Base-by-base conservation (phyloP, 2,329 filamentous ascomycete genomes). In the Biscogniauxia mediterranea region DNA sequence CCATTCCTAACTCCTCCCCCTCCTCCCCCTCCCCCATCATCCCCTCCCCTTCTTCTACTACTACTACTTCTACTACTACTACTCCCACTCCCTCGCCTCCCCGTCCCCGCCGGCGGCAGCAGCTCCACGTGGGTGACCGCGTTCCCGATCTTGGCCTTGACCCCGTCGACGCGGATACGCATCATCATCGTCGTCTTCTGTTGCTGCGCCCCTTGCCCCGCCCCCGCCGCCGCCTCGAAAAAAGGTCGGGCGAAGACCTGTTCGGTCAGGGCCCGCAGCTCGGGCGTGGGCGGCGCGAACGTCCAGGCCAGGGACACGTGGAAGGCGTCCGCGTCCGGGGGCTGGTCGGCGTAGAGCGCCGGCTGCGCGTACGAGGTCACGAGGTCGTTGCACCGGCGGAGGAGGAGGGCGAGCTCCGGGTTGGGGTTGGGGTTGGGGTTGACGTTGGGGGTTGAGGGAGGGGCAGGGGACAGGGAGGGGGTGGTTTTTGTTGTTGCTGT, bases 291-390 rank as follows among this genome's bases (percentile, higher is more conserved):
- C 51, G 78, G 73, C 9, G 80, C 75, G 64, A 94, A 81, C 1
- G 85, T 89, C 95, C 94, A 98, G 0, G 89, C 95, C 59, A 99
- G 86, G 53, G 93, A 97, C 62, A 98, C 79, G 75, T 99, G 95
- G 71, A 97, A 97, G 21, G 84, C 85, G 26, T 23, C 26, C 4
- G 20, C 17, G 3, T 3, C 46, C 25, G 55, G 17, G 49, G 56
- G 26, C 5, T 1, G 5, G 7, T 46, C 9, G 17, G 78, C 74
- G 74, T 98, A 98, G 1, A 98, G 81, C 23, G 83, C 75, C 1
- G 90, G 88, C 71, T 96, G 91, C 0, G 80, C 80, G 73, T 88
- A 89, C 1, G 71, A 71, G 20, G 78, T 74, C 2, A 88, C 85
- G 1, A 86, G 76, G 3, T 75, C 71, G 75, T 97, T 97, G 71